phyloP scores from a whole-genome alignment of 805 yeast genomes.

The Ogataea minuta region DNA sequence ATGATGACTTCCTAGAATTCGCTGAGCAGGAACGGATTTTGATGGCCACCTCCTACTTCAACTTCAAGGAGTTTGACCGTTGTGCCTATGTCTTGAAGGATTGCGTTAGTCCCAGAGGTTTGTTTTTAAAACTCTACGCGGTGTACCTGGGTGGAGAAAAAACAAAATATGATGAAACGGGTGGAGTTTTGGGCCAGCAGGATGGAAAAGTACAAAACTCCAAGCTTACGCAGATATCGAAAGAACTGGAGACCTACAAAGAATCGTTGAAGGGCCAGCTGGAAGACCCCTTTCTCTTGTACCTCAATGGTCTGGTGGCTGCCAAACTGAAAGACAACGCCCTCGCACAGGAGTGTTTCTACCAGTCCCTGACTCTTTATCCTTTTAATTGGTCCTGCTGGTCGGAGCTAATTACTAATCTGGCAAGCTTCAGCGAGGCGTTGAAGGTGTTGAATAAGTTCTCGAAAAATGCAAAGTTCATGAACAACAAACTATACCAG shows the following conservation, averaged over 20 bases:
- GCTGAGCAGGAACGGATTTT: slow-evolving; percentile 46
- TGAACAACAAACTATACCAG: slow-evolving; percentile 28
- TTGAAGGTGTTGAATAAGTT: slow-evolving; percentile 38
- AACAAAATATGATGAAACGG: slow-evolving; percentile 64
- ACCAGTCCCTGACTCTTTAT: slow-evolving; percentile 59
- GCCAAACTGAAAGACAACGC: slow-evolving; percentile 59
- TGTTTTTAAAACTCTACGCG: slow-evolving; percentile 68
- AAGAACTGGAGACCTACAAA: slow-evolving; percentile 40
- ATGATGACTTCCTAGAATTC: slow-evolving; percentile 27
- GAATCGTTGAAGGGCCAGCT: slow-evolving; percentile 12
- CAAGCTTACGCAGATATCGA: slow-evolving; percentile 35
- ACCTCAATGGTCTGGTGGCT: slow-evolving; percentile 67
- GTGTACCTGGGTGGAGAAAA: slow-evolving; percentile 76
- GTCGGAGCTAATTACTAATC: slow-evolving; percentile 69
- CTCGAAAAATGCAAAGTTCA: slow-evolving; percentile 35
- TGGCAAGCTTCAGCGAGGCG: slow-evolving; percentile 63
- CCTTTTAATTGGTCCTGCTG: slow-evolving; percentile 95
- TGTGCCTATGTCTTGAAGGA: slow-evolving; percentile 58
- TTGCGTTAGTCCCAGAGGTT: slow-evolving; percentile 48
- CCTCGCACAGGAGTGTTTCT: slow-evolving; percentile 59
- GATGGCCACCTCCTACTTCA: slow-evolving; percentile 72
- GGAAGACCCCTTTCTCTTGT: slow-evolving; percentile 61
- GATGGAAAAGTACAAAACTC: slow-evolving; percentile 34
- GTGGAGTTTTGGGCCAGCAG: slow-evolving; percentile 55
- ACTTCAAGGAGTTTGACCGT: slow-evolving; percentile 80